Percentiles rank a stretch among this genome's conserved stretches.
phyloP scores from a whole-genome alignment of 805 yeast genomes.

The Debaryomyces hansenii region DNA sequence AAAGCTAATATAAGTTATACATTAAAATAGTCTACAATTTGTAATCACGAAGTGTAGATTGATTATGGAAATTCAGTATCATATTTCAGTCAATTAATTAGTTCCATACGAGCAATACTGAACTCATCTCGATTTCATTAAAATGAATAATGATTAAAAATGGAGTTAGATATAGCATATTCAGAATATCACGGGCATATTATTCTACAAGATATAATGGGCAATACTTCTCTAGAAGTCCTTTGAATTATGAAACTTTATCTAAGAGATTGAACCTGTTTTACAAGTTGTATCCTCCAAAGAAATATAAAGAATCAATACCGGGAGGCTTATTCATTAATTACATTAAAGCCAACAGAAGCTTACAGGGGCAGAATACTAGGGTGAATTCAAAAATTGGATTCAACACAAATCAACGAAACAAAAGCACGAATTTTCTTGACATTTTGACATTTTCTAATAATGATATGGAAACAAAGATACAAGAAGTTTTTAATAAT shows the following conservation, averaged over 20 bases:
- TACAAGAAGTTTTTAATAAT: conserved; percentile 9
- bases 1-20: too few species aligned
- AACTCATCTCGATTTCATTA: too few species aligned
- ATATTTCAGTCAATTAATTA: background rate
- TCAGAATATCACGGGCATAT: background rate
- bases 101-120: background rate
- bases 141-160: background rate
- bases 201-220: background rate
- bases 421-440: conserved; percentile 8
- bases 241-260: conserved; percentile 28
- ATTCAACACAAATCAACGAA: background rate
- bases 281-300: conserved; percentile 2
- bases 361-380: conserved; percentile 13
- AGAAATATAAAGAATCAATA: background rate
- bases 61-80: too few species aligned
- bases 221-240: conserved; percentile 14
- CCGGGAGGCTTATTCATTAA: conserved; percentile 14
- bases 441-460: conserved; percentile 14
- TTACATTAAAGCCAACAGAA: conserved; percentile 22
- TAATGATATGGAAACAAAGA: conserved; percentile 12
- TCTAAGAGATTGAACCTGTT: conserved; percentile 14
- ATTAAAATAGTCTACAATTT: too few species aligned
- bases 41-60: too few species aligned
- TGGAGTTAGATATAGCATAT: background rate
- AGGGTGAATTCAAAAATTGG: background rate